Base-by-base conservation (phyloP, 2,329 filamentous ascomycete genomes). In the Clonostachys rhizophaga region DNA sequence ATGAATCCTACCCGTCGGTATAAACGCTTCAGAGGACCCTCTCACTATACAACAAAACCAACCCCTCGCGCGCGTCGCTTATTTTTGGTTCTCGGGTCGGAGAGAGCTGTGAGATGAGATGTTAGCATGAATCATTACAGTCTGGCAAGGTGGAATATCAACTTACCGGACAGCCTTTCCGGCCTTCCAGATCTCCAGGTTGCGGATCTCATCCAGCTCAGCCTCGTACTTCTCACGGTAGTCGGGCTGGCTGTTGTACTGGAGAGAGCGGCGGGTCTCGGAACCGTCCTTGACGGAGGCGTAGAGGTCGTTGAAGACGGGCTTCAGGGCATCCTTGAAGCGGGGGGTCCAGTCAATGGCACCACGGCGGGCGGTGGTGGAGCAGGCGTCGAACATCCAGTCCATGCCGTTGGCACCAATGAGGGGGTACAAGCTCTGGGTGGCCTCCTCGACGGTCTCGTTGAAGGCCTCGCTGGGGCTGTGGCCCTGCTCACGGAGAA, bases 371-470 rank as follows among this genome's bases (percentile, higher is more conserved):
- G 94, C 94, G 50, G 94, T 99, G 68, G 94, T 99, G 55, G 92
- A 97, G 88, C 94, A 99, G 59, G 94, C 94, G 70, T 92, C 91
- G 80, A 95, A 99, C 94, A 99, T 99, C 91, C 95, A 99, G 81
- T 99, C 94, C 94, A 99, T 97, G 67, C 94, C 94, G 76, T 97
- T 88, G 75, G 83, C 84, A 67, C 92, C 94, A 66, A 99, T 99
- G 67, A 99, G 82, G 55, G 94, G 94, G 83, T 99, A 99, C 66
- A 99, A 81, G 58, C 84, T 90, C 83, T 99, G 94, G 46, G 94
- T 99, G 57, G 94, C 94, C 83, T 99, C 94, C 83, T 99, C 94
- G 59, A 99, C 94, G 58, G 94, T 99, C 90, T 99, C 94, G 84
- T 99, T 99, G 87, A 99, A 99, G 58, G 94, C 94, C 79, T 99